Evolutionary conservation across 768 basidiomycete genomes (phyloP).

Genomic region (Chalciporus pseudorubinellus): DNA sequence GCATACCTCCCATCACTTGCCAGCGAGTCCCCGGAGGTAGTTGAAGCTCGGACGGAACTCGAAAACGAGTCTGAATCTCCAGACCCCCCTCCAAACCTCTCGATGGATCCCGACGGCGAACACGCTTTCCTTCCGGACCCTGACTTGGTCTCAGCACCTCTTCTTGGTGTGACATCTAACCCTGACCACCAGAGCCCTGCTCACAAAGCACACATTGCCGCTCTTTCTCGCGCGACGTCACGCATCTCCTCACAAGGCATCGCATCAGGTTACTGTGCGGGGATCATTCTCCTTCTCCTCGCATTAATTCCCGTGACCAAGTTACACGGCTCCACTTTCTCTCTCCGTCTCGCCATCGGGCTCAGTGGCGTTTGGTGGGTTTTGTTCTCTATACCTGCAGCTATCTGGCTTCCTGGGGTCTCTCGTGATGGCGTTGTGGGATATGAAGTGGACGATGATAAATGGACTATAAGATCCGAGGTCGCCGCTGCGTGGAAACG

Average conservation of each 20-base stretch:
- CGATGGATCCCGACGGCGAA: constrained; percentile 19
- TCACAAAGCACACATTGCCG: constrained; percentile 48
- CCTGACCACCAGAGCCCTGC: constrained; percentile 17
- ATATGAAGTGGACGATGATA: constrained; percentile 14
- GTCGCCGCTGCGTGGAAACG: constrained; percentile 71
- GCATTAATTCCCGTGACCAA: constrained; percentile 75
- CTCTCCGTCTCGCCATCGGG: constrained; percentile 80
- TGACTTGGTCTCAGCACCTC: constrained; percentile 38
- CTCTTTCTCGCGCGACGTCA: constrained; percentile 71
- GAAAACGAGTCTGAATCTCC: constrained; percentile 7
- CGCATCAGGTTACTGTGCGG: constrained; percentile 82
- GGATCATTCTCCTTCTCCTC: constrained; percentile 72
- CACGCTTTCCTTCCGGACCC: not conserved
- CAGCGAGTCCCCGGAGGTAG: constrained; percentile 59
- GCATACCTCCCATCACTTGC: constrained; percentile 80
- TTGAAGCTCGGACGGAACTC: constrained; percentile 36
- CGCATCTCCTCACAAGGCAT: constrained; percentile 84
- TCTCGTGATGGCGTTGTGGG: not conserved
- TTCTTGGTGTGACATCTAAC: constrained; percentile 21
- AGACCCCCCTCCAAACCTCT: constrained; percentile 17
- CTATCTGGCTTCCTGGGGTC: constrained; percentile 62
- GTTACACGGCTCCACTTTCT: constrained; percentile 72
- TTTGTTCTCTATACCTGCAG: constrained; percentile 74
- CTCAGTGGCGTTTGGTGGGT: constrained; percentile 90
- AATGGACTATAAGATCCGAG: constrained; percentile 51